Conservation (phyloP, 2,329 filamentous ascomycete genomes). For the Dactylellina sp. region DNA sequence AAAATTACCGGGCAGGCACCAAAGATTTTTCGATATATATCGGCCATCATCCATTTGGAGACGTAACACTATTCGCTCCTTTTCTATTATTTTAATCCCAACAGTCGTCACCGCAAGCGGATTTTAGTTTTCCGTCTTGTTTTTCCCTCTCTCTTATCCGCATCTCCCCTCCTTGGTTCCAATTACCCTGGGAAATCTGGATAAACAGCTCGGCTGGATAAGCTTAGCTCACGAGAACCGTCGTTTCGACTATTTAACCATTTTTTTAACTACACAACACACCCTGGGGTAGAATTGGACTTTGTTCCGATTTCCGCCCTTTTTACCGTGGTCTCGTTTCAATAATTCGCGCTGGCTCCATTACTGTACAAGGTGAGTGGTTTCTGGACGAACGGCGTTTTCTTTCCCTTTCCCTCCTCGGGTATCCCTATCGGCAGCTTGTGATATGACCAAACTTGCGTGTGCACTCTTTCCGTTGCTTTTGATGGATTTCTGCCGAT, state of each 20-base stretch:
- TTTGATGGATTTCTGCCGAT: constrained; percentile 23
- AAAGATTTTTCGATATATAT: constrained; percentile 18
- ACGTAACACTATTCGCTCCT: no score
- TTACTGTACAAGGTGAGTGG: constrained; percentile 56
- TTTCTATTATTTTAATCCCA: background rate
- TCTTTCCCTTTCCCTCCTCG: constrained; percentile 33
- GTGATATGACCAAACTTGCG: constrained; percentile 36
- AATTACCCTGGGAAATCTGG: constrained; percentile 56
- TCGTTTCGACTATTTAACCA: constrained; percentile 44
- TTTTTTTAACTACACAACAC: constrained; percentile 39
- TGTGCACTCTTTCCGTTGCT: background rate
- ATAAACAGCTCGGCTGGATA: constrained; percentile 54
- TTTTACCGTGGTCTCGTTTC: constrained; percentile 53
- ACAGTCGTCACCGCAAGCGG: constrained; percentile 11
- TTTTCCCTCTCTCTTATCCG: constrained; percentile 38
- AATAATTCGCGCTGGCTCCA: constrained; percentile 56
- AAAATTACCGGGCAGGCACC: constrained; percentile 23
- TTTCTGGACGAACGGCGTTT: constrained; percentile 47
- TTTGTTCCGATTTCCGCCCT: constrained; percentile 54
- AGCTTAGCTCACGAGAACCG: constrained; percentile 54
- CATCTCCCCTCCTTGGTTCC: constrained; percentile 24
- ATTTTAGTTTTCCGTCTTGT: constrained; percentile 33
- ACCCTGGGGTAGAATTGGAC: constrained; percentile 54
- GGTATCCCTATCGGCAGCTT: constrained; percentile 51
- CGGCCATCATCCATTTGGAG: no score